Evolutionary conservation across 2,329 filamentous ascomycete species (phyloP), one percentile per base, ranked within the genome.

Genomic region (Teratosphaeria gauchensis): DNA sequence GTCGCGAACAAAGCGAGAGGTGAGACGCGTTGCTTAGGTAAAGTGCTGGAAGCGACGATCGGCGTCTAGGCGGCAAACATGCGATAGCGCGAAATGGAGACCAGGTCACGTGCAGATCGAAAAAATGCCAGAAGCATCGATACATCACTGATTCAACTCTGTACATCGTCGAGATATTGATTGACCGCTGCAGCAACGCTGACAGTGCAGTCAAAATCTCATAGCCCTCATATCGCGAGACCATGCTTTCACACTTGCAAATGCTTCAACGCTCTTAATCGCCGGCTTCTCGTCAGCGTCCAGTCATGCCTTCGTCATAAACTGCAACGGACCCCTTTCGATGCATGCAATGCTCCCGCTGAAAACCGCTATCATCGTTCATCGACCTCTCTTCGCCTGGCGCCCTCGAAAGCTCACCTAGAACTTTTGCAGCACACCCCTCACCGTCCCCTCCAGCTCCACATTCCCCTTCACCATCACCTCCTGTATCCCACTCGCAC

Each of bases 361-460:
- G 16, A 48, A 48, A 48, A 8, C n/a, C 16, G 4, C n/a, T 5
- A 8, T 19, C 4, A 21, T 7, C 16, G 6, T 3, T 21, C 19
- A 5, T 48, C 42, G 1, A 48, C 33, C 14, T 35, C 33, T 35
- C 19, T 6, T 21, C 16, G 19, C 16, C 16, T 48, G 42, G 42
- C n/a, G n/a, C 2, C 19, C 16, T 19, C n/a, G 42, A 21, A 21
- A 19, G 19, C n/a, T n/a, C 16, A 19, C n/a, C 19, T 46, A 61
- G 16, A 53, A 51, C 56, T 55, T 62, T 35, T 57, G 56, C 72
- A 82, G 74, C 28, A 80, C 76, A 56, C 78, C 77, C 62, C 77
- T 77, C 24, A 85, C 80, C 58, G 69, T 74, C 0, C 83, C 84
- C 42, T 82, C 76, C 33, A 86, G 68, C 59, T 84, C 75, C 57